Conservation (phyloP, 1,284 basidiomycete species). For the Filobasidium uniguttulatum region DNA sequence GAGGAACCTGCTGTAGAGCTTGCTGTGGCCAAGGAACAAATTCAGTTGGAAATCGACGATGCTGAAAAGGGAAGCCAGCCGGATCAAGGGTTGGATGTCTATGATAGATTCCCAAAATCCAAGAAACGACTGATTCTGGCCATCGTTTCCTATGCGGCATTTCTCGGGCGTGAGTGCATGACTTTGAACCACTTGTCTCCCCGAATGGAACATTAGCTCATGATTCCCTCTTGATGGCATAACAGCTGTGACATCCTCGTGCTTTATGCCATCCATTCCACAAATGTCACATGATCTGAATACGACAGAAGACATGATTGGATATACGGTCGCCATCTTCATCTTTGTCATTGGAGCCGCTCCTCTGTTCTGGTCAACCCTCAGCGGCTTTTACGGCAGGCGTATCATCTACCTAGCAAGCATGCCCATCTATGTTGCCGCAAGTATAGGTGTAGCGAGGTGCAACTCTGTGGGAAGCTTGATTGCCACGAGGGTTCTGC, state of each 20-base stretch:
- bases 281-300: slow-evolving; percentile 49
- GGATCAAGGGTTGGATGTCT: slow-evolving; percentile 31
- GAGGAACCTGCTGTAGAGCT: not conserved
- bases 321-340: slow-evolving; percentile 43
- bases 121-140: slow-evolving; percentile 43
- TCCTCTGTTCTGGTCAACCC: slow-evolving; percentile 45
- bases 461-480: slow-evolving; percentile 42
- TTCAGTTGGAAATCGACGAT: not conserved
- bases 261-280: slow-evolving; percentile 56
- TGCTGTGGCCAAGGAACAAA: not conserved
- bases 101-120: slow-evolving; percentile 42
- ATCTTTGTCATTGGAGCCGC: slow-evolving; percentile 32
- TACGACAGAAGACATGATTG: slow-evolving; percentile 46
- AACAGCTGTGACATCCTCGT: slow-evolving; percentile 52
- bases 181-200: not conserved
- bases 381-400: slow-evolving; percentile 48
- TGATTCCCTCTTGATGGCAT: not conserved
- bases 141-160: slow-evolving; percentile 44
- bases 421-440: slow-evolving; percentile 49
- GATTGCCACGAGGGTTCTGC: slow-evolving; percentile 50
- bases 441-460: slow-evolving; percentile 47
- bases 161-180: slow-evolving; percentile 42
- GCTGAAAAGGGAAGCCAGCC: not conserved
- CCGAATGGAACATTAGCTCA: not conserved
- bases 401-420: slow-evolving; percentile 47